Evolutionary conservation across 2,329 filamentous ascomycete species (phyloP).

Genomic region (Fonsecaea multimorphosa): DNA sequence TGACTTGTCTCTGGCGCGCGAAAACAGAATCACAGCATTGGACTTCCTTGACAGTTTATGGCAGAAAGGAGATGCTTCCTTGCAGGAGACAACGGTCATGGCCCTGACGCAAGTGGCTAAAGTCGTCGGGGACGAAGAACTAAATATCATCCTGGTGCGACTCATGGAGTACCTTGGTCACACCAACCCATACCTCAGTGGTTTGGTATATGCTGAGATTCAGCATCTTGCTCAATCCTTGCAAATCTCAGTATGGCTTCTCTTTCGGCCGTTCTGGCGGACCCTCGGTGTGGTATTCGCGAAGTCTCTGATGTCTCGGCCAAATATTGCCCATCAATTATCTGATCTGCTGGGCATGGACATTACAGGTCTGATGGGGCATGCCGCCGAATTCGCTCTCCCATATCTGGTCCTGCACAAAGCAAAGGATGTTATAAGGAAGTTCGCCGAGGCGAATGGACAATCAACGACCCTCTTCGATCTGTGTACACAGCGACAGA

Average conservation of each 20-base stretch:
- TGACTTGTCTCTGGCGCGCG: constrained; percentile 56
- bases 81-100: constrained; percentile 84
- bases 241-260: constrained; percentile 65
- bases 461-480: constrained; percentile 63
- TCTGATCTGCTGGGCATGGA: constrained; percentile 77
- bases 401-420: constrained; percentile 84
- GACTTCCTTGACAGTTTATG: constrained; percentile 74
- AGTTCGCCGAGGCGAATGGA: constrained; percentile 74
- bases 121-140: constrained; percentile 78
- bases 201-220: constrained; percentile 81
- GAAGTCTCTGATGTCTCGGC: constrained; percentile 78
- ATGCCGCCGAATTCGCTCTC: constrained; percentile 80
- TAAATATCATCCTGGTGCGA: constrained; percentile 83
- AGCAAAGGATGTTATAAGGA: constrained; percentile 77
- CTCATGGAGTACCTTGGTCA: constrained; percentile 88
- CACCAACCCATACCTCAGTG: constrained; percentile 77
- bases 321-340: constrained; percentile 80
- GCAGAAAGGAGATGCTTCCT: constrained; percentile 67
- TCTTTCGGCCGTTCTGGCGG: constrained; percentile 89
- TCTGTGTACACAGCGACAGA: constrained; percentile 61
- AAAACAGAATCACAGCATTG: constrained; percentile 73
- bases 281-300: constrained; percentile 81
- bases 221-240: constrained; percentile 70
- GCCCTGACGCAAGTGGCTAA: constrained; percentile 84
- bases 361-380: constrained; percentile 73